Percentiles rank a stretch among this genome's conserved stretches.
phyloP scores from a whole-genome alignment of 305 asterid genomes.

The Fraxinus dipetala region DNA sequence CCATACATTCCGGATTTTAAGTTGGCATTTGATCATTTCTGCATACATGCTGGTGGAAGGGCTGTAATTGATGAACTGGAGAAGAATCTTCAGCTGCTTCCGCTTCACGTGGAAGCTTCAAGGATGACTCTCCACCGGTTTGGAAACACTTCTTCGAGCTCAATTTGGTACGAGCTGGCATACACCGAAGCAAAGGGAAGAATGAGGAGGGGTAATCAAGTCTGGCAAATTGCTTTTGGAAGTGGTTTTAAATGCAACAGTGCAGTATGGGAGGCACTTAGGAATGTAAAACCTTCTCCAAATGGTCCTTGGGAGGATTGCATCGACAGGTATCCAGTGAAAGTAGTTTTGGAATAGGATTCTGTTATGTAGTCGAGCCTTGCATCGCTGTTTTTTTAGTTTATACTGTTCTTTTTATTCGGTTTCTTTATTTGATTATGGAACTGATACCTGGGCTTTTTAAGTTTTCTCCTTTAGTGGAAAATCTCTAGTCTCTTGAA shows the following conservation, averaged over 20 bases:
- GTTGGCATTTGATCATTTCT: slow-evolving; percentile 30
- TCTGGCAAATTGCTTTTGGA: slow-evolving; percentile 32
- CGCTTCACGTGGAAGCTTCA: slow-evolving; percentile 24
- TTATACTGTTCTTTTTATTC: neutral
- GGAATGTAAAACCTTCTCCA: slow-evolving; percentile 37
- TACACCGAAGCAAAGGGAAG: slow-evolving; percentile 26
- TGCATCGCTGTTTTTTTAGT: neutral
- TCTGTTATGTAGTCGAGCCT: neutral
- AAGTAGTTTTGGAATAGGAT: slow-evolving; percentile 29
- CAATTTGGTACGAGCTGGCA: slow-evolving; percentile 29
- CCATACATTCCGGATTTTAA: slow-evolving; percentile 27
- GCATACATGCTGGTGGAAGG: slow-evolving; percentile 27
- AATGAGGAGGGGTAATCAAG: slow-evolving; percentile 22
- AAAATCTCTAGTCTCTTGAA: neutral
- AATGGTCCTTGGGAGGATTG: slow-evolving; percentile 58
- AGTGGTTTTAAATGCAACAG: slow-evolving; percentile 56
- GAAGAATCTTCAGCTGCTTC: slow-evolving; percentile 25
- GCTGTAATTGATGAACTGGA: slow-evolving; percentile 28
- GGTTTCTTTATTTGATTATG: neutral
- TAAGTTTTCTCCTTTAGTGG: neutral
- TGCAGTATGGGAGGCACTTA: slow-evolving; percentile 56
- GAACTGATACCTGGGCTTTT: neutral
- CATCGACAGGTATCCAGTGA: slow-evolving; percentile 46
- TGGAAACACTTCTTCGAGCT: slow-evolving; percentile 30
- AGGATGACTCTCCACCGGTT: slow-evolving; percentile 31